Conservation (phyloP, 805 yeast species). For the Candida dajiaensis region DNA sequence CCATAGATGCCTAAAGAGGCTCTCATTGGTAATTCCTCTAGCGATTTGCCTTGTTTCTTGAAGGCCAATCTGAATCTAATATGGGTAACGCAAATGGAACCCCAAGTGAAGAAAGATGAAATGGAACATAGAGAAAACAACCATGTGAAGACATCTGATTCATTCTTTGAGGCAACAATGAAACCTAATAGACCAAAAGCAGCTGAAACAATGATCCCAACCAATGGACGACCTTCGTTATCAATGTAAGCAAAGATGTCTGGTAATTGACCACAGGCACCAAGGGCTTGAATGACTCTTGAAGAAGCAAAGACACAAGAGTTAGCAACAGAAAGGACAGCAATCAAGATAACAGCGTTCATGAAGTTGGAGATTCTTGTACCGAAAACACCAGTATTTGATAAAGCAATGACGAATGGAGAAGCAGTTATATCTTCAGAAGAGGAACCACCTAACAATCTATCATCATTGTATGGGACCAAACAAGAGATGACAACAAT, state of each 20-base stretch:
- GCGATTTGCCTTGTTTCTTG: constrained; percentile 55
- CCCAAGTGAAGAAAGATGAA: constrained; percentile 60
- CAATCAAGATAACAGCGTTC: constrained; percentile 64
- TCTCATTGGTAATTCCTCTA: constrained; percentile 59
- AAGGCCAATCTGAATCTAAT: constrained; percentile 61
- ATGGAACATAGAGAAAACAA: constrained; percentile 56
- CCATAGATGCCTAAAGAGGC: constrained; percentile 68
- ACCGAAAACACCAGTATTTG: constrained; percentile 51
- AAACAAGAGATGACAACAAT: constrained; percentile 56
- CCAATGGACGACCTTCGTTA: constrained; percentile 62
- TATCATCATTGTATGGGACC: constrained; percentile 56
- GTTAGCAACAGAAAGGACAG: constrained; percentile 71
- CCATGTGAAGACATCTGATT: constrained; percentile 59
- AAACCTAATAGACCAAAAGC: constrained; percentile 54
- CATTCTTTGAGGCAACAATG: constrained; percentile 44
- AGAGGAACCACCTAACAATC: constrained; percentile 41
- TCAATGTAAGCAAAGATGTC: constrained; percentile 55
- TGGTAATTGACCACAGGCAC: constrained; percentile 61
- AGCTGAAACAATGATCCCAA: constrained; percentile 45
- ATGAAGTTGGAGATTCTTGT: constrained; percentile 55
- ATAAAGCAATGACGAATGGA: constrained; percentile 72
- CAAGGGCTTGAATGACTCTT: constrained; percentile 58
- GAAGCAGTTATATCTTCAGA: constrained; percentile 64
- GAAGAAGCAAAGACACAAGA: constrained; percentile 65
- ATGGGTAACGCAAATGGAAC: constrained; percentile 52